Evolutionary conservation across 176 grass and related monocot genomes (phyloP), one percentile per base, ranked within the genome.

Genomic region (Leersia perrieri): DNA sequence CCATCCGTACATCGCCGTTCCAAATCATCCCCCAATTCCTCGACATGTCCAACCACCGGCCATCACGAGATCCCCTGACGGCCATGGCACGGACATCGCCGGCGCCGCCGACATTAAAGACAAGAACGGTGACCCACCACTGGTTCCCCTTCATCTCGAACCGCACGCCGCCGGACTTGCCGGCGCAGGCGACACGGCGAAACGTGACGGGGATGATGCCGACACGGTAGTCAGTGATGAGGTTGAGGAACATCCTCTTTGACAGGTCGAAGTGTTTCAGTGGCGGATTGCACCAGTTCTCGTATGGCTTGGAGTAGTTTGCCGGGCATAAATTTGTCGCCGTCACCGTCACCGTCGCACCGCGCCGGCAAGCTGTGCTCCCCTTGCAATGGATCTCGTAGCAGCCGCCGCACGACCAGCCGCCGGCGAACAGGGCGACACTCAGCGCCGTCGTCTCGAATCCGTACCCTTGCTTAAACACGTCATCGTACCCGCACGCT

Each of bases 251-350:
- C 62, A 82, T 68, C 33, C 76, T 84, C 70, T 70, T 71, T 34
- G 87, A 82, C 57, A 89, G 87, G 63, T 93, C 87, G 41, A 93
- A 93, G 80, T 93, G 91, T 22, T 49, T 62, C 22, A 82, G 55
- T 0, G 87, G 87, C 1, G 87, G 91, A 66, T 89, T 93, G 72
- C 91, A 93, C 91, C 91, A 93, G 25, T 74, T 61, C 53, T 85
- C 58, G 30, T 47, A 57, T 1, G 83, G 61, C 44, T 84, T 31
- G 31, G 83, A 74, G 69, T 70, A 84, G 74, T 92, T 92, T 3
- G 87, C 83, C 14, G 91, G 87, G 65, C 87, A 92, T 18, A 84
- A 76, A 65, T 92, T 92, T 29, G 87, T 89, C 4, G 90, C 87
- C 2, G 84, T 92, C 18, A 92, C 74, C 35, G 36, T 61, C 11